Evolutionary conservation across 2,329 filamentous ascomycete species (phyloP).

Genomic region (Penicillium sp.): DNA sequence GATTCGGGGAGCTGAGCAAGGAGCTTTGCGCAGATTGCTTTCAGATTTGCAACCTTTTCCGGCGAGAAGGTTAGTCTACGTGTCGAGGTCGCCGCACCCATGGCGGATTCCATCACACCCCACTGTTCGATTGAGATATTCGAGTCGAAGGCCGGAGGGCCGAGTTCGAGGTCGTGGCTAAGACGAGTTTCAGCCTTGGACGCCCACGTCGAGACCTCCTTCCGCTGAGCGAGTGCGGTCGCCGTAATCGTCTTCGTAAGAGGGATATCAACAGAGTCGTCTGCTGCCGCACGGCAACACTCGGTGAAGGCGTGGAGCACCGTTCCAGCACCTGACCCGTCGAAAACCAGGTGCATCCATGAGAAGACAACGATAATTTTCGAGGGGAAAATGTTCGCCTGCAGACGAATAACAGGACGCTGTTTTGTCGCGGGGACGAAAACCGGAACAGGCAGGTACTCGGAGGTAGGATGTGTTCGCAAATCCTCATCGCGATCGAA

Average conservation of each 20-base stretch:
- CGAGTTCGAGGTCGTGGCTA: conserved; percentile 3
- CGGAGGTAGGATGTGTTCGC: not conserved
- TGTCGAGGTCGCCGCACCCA: not conserved
- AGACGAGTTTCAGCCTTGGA: conserved; percentile 3
- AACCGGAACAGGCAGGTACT: conserved; percentile 1
- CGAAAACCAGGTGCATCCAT: conserved; percentile 16
- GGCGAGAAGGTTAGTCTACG: conserved; percentile 2
- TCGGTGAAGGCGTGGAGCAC: conserved; percentile 12
- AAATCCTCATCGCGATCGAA: conserved; percentile 2
- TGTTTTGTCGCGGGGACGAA: conserved; percentile 15
- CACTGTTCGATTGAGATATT: conserved; percentile 9
- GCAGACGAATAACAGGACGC: conserved; percentile 18
- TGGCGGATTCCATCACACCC: conserved; percentile 6
- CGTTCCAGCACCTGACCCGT: conserved; percentile 15
- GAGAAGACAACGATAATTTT: conserved; percentile 15
- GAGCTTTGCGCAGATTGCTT: not conserved
- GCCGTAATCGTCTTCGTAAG: not conserved
- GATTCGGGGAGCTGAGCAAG: not conserved
- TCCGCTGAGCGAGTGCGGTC: not conserved
- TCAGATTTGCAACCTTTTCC: conserved; percentile 7
- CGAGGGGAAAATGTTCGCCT: conserved; percentile 18
- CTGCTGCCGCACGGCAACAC: conserved; percentile 1
- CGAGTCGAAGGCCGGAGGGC: conserved; percentile 4
- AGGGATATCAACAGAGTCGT: not conserved
- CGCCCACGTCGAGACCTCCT: conserved; percentile 5